Conservation (phyloP, 495 filamentous ascomycete genomes). For the Durotheca rogersii region DNA sequence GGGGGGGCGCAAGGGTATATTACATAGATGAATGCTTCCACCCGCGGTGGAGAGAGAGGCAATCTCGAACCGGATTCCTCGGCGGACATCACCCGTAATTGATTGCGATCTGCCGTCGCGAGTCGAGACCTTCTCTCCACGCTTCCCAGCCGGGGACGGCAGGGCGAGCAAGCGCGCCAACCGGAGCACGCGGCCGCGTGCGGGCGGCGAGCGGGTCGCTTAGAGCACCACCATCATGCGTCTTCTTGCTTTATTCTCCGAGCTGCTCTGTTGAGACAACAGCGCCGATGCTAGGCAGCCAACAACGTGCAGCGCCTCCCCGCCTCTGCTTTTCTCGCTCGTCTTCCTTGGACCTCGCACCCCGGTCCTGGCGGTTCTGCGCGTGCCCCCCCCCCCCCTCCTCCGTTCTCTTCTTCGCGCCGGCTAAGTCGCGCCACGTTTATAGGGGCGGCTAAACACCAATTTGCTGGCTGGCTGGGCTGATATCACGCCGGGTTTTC, state of each 20-base stretch:
- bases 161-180: slow-evolving; percentile 24
- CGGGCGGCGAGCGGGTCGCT: neutral
- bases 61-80: slow-evolving; percentile 33
- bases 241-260: neutral
- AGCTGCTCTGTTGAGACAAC: too few relatives aligned
- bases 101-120: slow-evolving; percentile 8
- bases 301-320: too few relatives aligned
- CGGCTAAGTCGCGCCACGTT: neutral
- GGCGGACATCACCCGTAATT: slow-evolving; percentile 20
- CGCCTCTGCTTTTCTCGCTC: slow-evolving; percentile 4
- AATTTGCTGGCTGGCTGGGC: too few relatives aligned
- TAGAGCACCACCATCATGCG: neutral
- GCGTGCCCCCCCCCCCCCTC: neutral
- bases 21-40: slow-evolving; percentile 3
- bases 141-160: too few relatives aligned
- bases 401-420: neutral
- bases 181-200: slow-evolving; percentile 1
- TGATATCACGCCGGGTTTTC: neutral
- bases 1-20: too few relatives aligned
- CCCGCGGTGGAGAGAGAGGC: slow-evolving; percentile 23
- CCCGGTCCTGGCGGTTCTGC: neutral
- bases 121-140: slow-evolving; percentile 13
- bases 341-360: neutral
- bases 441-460: neutral
- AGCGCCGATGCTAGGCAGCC: too few relatives aligned